A percentile compares a stretch with the other conserved stretches of the same genome.
Conservation (phyloP, 352 stramenopile genomes). For the Albugo laibachii region DNA sequence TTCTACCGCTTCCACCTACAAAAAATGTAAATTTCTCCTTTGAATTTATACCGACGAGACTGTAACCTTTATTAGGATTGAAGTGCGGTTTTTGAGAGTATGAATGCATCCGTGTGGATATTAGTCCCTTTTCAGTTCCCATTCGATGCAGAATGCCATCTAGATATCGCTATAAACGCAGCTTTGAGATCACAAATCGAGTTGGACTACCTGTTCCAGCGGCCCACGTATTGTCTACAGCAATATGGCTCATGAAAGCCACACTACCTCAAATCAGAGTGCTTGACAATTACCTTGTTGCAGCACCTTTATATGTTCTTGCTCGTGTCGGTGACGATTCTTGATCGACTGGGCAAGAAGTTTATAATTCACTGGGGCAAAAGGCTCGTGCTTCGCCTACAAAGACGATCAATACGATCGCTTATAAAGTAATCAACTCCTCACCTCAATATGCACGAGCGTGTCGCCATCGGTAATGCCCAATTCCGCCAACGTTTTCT, state of each 20-base stretch:
- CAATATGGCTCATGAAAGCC: neutral
- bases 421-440: neutral
- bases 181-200: neutral
- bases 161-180: neutral
- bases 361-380: conserved; percentile 75
- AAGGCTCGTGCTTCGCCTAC: conserved; percentile 56
- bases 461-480: conserved; percentile 55
- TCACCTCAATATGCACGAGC: conserved; percentile 66
- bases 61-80: conserved; percentile 24
- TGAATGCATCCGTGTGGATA: conserved; percentile 11
- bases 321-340: conserved; percentile 53
- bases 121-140: conserved; percentile 68
- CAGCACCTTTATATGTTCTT: conserved; percentile 66
- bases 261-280: neutral
- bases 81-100: conserved; percentile 27
- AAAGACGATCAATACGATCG: neutral
- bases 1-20: conserved; percentile 10
- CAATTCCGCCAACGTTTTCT: conserved; percentile 68
- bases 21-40: too few relatives aligned
- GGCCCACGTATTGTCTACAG: conserved; percentile 69
- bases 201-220: conserved; percentile 17
- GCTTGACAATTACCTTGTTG: conserved; percentile 26
- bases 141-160: conserved; percentile 68
- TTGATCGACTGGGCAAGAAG: conserved; percentile 58
- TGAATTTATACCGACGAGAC: neutral